Conservation (phyloP, 345 rosid genomes). For the Schrenkiella parvula region DNA sequence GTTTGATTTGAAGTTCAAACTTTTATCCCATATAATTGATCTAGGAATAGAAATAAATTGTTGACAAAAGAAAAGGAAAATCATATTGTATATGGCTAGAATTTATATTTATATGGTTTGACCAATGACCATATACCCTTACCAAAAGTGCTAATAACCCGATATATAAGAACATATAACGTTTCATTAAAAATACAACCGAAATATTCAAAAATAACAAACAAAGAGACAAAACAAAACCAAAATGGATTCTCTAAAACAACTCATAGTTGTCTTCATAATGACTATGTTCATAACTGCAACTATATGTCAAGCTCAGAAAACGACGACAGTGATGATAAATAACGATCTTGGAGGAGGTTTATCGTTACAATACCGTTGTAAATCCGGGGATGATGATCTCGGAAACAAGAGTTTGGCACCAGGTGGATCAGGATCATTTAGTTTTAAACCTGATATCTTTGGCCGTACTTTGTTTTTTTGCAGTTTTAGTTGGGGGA, state of each 20-base stretch:
- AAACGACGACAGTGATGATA: not conserved
- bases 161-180: not conserved
- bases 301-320: not conserved
- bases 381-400: not conserved
- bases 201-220: not conserved
- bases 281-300: not conserved
- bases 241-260: not conserved
- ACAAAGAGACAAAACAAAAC: not conserved
- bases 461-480: not conserved
- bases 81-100: not conserved
- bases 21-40: not conserved
- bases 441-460: not conserved
- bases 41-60: not conserved
- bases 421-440: not conserved
- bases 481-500: slow-evolving; percentile 4
- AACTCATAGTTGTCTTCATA: not conserved
- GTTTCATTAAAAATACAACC: not conserved
- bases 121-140: no score
- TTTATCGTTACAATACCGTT: not conserved
- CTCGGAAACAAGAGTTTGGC: not conserved
- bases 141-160: not conserved
- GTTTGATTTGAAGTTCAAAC: not conserved
- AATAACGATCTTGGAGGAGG: not conserved
- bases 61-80: not conserved
- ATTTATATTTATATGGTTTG: not conserved